Percentiles rank a stretch among this genome's conserved stretches.
These are phyloP conservation scores for Gossypium rotundifolium DNA, from an alignment of 345 rosid species.

Conservation along the genomic window DNA sequence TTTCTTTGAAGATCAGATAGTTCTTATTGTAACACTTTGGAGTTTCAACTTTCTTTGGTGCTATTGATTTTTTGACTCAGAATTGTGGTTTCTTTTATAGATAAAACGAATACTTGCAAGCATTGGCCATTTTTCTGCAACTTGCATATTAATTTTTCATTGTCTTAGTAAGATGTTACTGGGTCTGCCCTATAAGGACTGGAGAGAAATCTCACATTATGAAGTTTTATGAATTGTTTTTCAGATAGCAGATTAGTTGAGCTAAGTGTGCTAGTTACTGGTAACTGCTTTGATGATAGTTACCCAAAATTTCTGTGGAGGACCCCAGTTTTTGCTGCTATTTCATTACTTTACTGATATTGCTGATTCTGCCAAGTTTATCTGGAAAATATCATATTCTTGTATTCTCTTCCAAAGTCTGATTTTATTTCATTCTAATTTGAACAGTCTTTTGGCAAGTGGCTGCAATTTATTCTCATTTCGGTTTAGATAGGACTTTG, in stretches of 20 bases:
- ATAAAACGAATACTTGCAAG: background rate
- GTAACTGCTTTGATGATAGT: background rate
- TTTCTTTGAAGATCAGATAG: slow-evolving; percentile 1
- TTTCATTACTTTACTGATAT: background rate
- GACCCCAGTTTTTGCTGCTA: background rate
- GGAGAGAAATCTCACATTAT: background rate
- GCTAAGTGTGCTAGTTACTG: background rate
- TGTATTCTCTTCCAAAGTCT: background rate
- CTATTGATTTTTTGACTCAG: background rate
- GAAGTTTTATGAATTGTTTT: background rate
- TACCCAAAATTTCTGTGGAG: background rate
- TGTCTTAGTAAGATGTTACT: background rate
- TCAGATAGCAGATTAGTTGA: background rate
- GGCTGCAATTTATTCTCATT: background rate
- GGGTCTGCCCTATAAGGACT: background rate
- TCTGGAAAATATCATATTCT: background rate
- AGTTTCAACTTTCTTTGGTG: background rate
- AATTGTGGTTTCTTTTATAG: background rate
- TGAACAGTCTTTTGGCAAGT: background rate
- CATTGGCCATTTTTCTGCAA: background rate
- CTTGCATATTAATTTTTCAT: background rate
- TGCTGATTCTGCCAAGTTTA: background rate
- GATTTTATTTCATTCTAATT: background rate
- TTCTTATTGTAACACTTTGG: background rate
- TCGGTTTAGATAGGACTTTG: background rate